A percentile compares a stretch with the other conserved stretches of the same genome.
These are phyloP conservation scores for Cladobotryum protrusum DNA, from an alignment of 2,329 filamentous ascomycete genomes.

Conservation along the genomic window DNA sequence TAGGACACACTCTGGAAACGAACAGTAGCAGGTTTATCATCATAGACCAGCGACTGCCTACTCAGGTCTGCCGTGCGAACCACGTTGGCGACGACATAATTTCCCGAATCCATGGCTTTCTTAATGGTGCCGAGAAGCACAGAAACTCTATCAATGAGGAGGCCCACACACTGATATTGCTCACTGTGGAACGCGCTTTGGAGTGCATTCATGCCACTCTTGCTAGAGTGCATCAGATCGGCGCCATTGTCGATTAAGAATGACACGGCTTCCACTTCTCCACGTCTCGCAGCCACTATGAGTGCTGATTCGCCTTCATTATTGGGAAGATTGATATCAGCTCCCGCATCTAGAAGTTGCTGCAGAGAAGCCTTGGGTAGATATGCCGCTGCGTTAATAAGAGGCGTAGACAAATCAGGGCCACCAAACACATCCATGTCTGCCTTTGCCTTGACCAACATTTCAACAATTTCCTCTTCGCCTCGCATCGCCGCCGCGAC, in stretches of 20 bases:
- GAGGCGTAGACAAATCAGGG: slow-evolving; percentile 26
- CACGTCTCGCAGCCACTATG: slow-evolving; percentile 28
- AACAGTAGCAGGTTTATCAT: background rate
- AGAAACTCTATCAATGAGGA: slow-evolving; percentile 3
- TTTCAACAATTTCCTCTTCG: slow-evolving; percentile 30
- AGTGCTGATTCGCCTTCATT: slow-evolving; percentile 32
- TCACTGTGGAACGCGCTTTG: slow-evolving; percentile 6
- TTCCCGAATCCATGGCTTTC: slow-evolving; percentile 2
- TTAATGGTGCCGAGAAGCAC: slow-evolving; percentile 3
- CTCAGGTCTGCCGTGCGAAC: slow-evolving; percentile 4
- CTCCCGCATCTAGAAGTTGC: slow-evolving; percentile 29
- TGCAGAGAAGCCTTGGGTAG: slow-evolving; percentile 26
- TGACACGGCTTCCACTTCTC: slow-evolving; percentile 27
- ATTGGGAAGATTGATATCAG: slow-evolving; percentile 31
- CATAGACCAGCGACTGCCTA: background rate
- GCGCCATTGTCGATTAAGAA: slow-evolving; percentile 31
- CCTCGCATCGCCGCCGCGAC: slow-evolving; percentile 30
- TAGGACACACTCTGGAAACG: no score
- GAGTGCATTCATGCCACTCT: slow-evolving; percentile 4
- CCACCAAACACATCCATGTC: slow-evolving; percentile 31
- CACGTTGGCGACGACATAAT: background rate
- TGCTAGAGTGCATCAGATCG: slow-evolving; percentile 15
- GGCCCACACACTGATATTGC: slow-evolving; percentile 3
- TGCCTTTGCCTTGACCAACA: slow-evolving; percentile 29
- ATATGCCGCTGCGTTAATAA: slow-evolving; percentile 31